Evolutionary conservation across 805 yeast genomes (phyloP).

Genomic region (Dipodascopsis uninucleata): DNA sequence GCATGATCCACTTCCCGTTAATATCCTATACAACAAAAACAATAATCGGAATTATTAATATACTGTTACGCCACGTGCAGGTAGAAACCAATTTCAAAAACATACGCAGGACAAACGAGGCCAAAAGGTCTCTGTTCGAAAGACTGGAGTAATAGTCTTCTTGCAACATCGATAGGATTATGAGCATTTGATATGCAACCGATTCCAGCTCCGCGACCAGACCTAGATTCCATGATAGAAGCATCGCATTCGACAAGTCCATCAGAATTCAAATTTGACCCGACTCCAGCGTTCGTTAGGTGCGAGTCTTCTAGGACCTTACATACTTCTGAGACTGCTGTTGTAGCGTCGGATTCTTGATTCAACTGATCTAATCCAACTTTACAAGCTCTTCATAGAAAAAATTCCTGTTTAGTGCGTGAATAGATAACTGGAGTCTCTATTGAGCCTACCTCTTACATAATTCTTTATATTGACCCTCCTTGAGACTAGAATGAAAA

Average conservation of each 20-base stretch:
- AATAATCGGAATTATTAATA: background rate
- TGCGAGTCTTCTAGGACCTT: slow-evolving; percentile 36
- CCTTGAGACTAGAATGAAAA: slow-evolving; percentile 26
- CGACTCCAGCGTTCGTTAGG: slow-evolving; percentile 41
- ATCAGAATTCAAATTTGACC: slow-evolving; percentile 38
- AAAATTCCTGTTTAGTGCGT: background rate
- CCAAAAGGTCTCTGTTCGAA: slow-evolving; percentile 15
- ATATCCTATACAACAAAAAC: slow-evolving; percentile 30
- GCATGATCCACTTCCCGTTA: slow-evolving; percentile 38
- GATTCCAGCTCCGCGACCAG: slow-evolving; percentile 29
- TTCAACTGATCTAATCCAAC: slow-evolving; percentile 28
- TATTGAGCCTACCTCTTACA: slow-evolving; percentile 12
- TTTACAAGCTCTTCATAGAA: slow-evolving; percentile 23
- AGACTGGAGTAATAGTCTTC: slow-evolving; percentile 26
- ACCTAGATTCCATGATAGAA: slow-evolving; percentile 31
- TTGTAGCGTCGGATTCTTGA: slow-evolving; percentile 17
- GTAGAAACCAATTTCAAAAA: background rate
- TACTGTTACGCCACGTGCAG: no score
- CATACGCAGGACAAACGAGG: slow-evolving; percentile 26
- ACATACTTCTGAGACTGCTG: slow-evolving; percentile 32
- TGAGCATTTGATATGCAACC: slow-evolving; percentile 37
- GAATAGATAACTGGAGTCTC: background rate
- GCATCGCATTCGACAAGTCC: slow-evolving; percentile 44
- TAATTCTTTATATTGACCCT: slow-evolving; percentile 18
- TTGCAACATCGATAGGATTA: slow-evolving; percentile 35